Percentiles rank a stretch among this genome's conserved stretches.
These are phyloP conservation scores for Exobasidium rhododendri DNA, from an alignment of 1,284 basidiomycete genomes.

Conservation along the genomic window DNA sequence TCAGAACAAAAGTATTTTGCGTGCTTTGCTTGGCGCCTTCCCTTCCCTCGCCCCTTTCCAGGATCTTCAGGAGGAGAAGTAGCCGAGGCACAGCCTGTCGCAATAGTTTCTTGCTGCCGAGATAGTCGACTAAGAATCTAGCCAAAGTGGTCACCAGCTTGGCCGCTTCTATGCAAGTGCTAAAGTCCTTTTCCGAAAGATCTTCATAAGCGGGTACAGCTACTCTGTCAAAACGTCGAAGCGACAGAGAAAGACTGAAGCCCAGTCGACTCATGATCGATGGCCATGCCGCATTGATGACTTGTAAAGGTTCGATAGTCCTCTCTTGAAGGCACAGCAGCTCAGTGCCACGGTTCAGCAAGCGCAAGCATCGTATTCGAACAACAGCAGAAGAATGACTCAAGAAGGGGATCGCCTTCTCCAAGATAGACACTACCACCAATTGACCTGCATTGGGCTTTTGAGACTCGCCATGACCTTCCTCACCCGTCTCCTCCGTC, in stretches of 20 bases:
- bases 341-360: slow-evolving; percentile 28
- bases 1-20: slow-evolving; percentile 1
- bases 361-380: slow-evolving; percentile 24
- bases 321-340: slow-evolving; percentile 29
- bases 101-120: slow-evolving; percentile 29
- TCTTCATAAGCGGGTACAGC: background rate
- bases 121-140: slow-evolving; percentile 28
- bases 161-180: slow-evolving; percentile 39
- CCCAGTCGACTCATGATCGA: slow-evolving; percentile 44
- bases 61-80: slow-evolving; percentile 22
- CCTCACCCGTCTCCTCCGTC: background rate
- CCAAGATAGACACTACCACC: slow-evolving; percentile 21
- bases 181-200: slow-evolving; percentile 29
- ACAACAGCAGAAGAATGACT: slow-evolving; percentile 31
- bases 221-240: slow-evolving; percentile 4
- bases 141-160: slow-evolving; percentile 28
- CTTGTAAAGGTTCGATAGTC: slow-evolving; percentile 36
- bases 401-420: slow-evolving; percentile 26
- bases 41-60: slow-evolving; percentile 22
- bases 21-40: background rate
- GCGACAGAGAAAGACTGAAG: background rate
- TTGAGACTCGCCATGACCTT: background rate
- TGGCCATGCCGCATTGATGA: slow-evolving; percentile 48
- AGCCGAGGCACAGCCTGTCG: slow-evolving; percentile 47
- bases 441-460: slow-evolving; percentile 5